Evolutionary conservation across 2,329 filamentous ascomycete genomes (phyloP).

Genomic region (Arachnomyces sp.): DNA sequence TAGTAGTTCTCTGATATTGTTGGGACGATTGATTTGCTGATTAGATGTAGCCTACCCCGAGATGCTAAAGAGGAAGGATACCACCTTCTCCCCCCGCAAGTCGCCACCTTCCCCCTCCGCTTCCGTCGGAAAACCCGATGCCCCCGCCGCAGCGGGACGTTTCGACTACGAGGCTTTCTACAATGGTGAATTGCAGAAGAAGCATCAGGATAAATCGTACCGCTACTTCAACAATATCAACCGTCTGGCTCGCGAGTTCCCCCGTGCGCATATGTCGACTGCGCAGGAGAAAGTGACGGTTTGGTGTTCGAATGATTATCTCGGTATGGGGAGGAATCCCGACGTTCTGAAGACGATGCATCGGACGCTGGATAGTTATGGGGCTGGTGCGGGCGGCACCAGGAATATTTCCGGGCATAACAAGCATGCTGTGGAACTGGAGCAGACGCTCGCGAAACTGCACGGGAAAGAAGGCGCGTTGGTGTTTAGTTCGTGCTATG

Average conservation of each 20-base stretch:
- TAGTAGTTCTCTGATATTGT: too few relatives aligned
- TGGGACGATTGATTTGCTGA: too few relatives aligned
- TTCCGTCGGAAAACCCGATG: slow-evolving; percentile 39
- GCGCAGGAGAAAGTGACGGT: slow-evolving; percentile 84
- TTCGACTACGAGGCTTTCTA: slow-evolving; percentile 95
- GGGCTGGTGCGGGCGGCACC: slow-evolving; percentile 88
- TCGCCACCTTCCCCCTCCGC: slow-evolving; percentile 16
- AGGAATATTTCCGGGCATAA: slow-evolving; percentile 98
- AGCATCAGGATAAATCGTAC: slow-evolving; percentile 99
- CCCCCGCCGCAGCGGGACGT: slow-evolving; percentile 42
- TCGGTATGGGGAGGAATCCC: slow-evolving; percentile 91
- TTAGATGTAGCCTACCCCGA: slow-evolving; percentile 5
- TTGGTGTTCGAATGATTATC: slow-evolving; percentile 98
- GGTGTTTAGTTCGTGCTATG: slow-evolving; percentile 96
- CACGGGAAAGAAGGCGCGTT: slow-evolving; percentile 87
- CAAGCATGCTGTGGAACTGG: slow-evolving; percentile 78
- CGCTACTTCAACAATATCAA: slow-evolving; percentile 99
- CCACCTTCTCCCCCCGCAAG: too few relatives aligned
- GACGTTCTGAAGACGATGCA: slow-evolving; percentile 88
- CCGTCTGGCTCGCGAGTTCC: slow-evolving; percentile 90
- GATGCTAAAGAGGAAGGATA: too few relatives aligned
- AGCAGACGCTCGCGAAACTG: slow-evolving; percentile 72
- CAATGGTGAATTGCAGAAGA: slow-evolving; percentile 82
- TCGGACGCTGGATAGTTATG: slow-evolving; percentile 86
- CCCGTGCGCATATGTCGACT: slow-evolving; percentile 80